Percentiles rank a stretch among this genome's conserved stretches.
Conservation (phyloP, 1,284 basidiomycete species). For the Erythrobasidium hasegawianum region DNA sequence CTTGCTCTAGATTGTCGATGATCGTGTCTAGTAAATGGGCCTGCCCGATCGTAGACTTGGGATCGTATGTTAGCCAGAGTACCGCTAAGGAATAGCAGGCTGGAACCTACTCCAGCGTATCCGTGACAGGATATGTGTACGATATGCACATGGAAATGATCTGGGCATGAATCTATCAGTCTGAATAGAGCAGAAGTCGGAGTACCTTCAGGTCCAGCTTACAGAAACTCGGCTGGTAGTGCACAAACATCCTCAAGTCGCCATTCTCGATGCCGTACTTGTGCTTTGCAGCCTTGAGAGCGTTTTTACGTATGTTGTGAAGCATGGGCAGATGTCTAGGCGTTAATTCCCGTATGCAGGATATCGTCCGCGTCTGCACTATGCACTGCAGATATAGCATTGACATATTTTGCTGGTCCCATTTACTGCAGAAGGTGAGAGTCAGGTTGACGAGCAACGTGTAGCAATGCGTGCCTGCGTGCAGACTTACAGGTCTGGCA, state of each 20-base stretch:
- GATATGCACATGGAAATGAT: conserved; percentile 93
- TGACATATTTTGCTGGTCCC: conserved; percentile 69
- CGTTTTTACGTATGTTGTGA: conserved; percentile 60
- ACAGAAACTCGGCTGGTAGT: conserved; percentile 98
- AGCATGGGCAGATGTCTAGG: conserved; percentile 65
- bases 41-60: conserved; percentile 68
- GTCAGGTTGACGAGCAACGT: no score
- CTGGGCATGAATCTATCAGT: conserved; percentile 51
- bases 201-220: no score
- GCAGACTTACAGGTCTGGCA: conserved; percentile 66
- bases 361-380: conserved; percentile 46
- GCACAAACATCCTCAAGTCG: conserved; percentile 74
- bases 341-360: conserved; percentile 56
- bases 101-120: conserved; percentile 59
- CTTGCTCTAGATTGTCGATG: conserved; percentile 62
- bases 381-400: conserved; percentile 50
- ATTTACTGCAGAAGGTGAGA: conserved; percentile 45
- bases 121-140: conserved; percentile 67
- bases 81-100: conserved; percentile 37
- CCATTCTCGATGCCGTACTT: conserved; percentile 62
- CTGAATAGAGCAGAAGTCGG: not conserved
- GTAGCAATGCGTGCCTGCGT: no score
- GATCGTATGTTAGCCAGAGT: no score
- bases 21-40: conserved; percentile 90
- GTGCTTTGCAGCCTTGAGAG: conserved; percentile 56